phyloP scores from a whole-genome alignment of 2,329 filamentous ascomycete genomes.

The Whalleya microplaca region DNA sequence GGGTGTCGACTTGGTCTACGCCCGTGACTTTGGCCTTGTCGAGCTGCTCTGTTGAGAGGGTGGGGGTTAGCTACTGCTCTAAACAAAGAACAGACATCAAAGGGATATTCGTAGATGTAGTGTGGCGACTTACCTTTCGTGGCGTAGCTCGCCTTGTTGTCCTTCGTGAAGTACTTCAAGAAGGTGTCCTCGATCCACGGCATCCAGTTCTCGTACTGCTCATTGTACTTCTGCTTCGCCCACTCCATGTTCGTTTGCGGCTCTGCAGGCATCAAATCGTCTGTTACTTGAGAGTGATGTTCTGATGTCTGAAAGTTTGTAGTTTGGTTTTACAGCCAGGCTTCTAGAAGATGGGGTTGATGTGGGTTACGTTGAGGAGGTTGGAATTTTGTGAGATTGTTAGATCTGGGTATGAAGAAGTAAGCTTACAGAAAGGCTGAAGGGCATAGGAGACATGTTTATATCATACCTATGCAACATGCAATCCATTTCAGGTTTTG shows the following conservation, averaged over 20 bases:
- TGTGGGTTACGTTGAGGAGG: not conserved
- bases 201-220: conserved; percentile 75
- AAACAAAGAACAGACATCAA: not conserved
- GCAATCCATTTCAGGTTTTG: not conserved
- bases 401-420: not conserved
- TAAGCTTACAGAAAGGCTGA: not conserved
- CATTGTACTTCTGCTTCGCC: conserved; percentile 67
- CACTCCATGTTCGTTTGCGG: conserved; percentile 49
- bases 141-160: conserved; percentile 75
- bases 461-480: not conserved
- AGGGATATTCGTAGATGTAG: not conserved
- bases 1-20: conserved; percentile 66
- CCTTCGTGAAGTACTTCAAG: conserved; percentile 72
- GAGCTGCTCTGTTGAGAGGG: conserved; percentile 57
- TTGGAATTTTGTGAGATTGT: not conserved
- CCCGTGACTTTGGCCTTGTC: conserved; percentile 72
- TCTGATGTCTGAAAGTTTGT: not conserved
- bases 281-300: not conserved
- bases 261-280: not conserved
- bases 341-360: not conserved
- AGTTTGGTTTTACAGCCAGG: not conserved
- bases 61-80: too few relatives aligned
- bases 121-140: conserved; percentile 60
- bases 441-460: not conserved
- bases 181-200: conserved; percentile 78